These are phyloP conservation scores for Fennellomyces sp. DNA, from an alignment of 371 early-diverging fungal genomes.

Conservation along the genomic window DNA sequence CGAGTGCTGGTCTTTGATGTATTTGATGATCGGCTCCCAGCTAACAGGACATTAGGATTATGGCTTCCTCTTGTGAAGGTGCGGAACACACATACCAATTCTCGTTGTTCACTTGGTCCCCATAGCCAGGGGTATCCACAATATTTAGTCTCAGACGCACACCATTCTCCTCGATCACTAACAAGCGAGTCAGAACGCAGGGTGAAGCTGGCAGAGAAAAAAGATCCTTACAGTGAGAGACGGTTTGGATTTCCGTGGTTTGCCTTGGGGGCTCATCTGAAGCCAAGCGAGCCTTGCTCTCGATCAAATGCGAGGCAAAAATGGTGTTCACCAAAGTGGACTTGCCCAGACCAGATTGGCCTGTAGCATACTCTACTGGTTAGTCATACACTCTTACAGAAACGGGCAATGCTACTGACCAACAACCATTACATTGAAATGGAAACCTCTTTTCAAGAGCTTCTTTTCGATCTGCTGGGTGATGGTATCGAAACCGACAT, in stretches of 20 bases:
- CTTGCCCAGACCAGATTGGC: constrained; percentile 98
- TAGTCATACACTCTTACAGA: too few relatives aligned
- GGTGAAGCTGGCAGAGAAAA: not conserved
- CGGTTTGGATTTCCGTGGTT: constrained; percentile 85
- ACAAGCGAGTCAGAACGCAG: not conserved
- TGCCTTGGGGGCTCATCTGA: constrained; percentile 79
- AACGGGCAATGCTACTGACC: constrained; percentile 54
- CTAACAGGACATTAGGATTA: constrained; percentile 28
- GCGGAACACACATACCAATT: constrained; percentile 58
- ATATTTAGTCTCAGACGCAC: constrained; percentile 85
- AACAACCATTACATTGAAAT: constrained; percentile 94
- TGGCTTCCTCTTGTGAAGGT: not conserved
- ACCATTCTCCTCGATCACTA: constrained; percentile 84
- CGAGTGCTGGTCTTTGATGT: constrained; percentile 92
- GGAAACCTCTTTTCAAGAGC: constrained; percentile 91
- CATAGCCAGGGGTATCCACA: constrained; percentile 83
- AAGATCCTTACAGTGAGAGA: constrained; percentile 68
- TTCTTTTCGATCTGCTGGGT: constrained; percentile 93
- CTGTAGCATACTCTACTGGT: constrained; percentile 50
- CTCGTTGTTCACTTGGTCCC: constrained; percentile 88
- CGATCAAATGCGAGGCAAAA: constrained; percentile 85
- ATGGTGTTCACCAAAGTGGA: constrained; percentile 98
- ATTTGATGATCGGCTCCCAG: constrained; percentile 90
- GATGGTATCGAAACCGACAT: constrained; percentile 96
- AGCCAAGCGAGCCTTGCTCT: constrained; percentile 78